Base-by-base conservation (phyloP, 2,329 filamentous ascomycete species). In the Curvularia verruculosa region DNA sequence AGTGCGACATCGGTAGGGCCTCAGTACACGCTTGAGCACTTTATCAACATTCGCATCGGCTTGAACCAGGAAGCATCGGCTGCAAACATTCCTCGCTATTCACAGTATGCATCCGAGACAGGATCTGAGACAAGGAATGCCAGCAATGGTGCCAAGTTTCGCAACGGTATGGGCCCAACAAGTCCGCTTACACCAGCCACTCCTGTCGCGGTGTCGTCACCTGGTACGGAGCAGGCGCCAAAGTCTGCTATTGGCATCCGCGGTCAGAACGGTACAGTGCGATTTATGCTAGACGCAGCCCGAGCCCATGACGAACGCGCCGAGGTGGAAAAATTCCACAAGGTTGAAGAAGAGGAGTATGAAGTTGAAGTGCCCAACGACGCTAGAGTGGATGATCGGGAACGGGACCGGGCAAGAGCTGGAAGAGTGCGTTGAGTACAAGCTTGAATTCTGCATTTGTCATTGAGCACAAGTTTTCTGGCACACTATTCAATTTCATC, bases 221-320 rank as follows among this genome's bases (percentile, higher is more conserved):
- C 77, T 13, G 61, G 61, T 28, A 63, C 57, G 23, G 54, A 66
- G 31, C 62, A 69, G 34, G 57, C 83, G 67, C 46, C 66, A 13
- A 65, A 77, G 68, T 61, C 76, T 67, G 60, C 70, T 13, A 71
- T 72, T 28, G 71, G 74, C 13, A 59, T 73, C 68, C 31, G 79
- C 69, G 80, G 82, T 6, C 78, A 81, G 29, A 89, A 91, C 21
- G 90, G 90, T 6, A 96, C 94, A 0, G 87, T 96, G 63, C 86
- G 95, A 6, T 98, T 96, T 75, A 91, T 97, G 77, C 88, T 98
- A 47, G 90, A 96, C 63, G 86, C 88, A 0, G 88, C 89, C 52
- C 85, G 89, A 48, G 92, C 92, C 1, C 83, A 84, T 45, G 82
- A 83, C 15, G 95, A 99, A 77, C 85, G 86, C 66, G 82, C 83